Evolutionary conservation across 805 yeast species (phyloP), one percentile per base, ranked within the genome.

Genomic region (Candida awuae): DNA sequence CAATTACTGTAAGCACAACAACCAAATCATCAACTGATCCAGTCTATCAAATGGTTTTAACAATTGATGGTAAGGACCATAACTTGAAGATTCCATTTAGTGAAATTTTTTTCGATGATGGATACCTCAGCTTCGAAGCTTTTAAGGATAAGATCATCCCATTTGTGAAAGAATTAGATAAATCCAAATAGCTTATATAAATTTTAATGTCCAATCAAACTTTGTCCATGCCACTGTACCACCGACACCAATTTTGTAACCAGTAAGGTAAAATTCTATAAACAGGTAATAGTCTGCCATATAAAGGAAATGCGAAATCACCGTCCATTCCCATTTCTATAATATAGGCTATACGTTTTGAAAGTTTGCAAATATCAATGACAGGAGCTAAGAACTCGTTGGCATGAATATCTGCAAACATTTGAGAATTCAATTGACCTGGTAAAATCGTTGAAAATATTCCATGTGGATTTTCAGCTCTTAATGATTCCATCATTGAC

Each of bases 381-480:
- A 71, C 28, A 0, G 80, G 80, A 0, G 77, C 77, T 32, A 73
- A 50, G 42, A 72, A 71, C 22, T 44, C 54, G 7, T 65, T 57
- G 4, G 70, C 68, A 2, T 51, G 46, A 8, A 71, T 68, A 46
- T 72, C 76, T 2, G 49, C 46, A 46, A 74, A 74, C 78, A 74
- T 71, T 8, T 48, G 51, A 1, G 75, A 61, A 32, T 63, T 57
- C 22, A 74, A 50, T 50, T 74, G 80, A 2, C 80, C 80, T 0
- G 79, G 76, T 3, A 63, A 43, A 6, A 73, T 66, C 9, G 68
- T 50, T 13, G 69, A 56, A 21, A 65, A 44, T 4, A 64, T 48
- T 4, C 49, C 39, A 2, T 38, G 35, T 0, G 61, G 52, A 6
- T 64, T 38, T 43, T 74, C 80, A 31, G 61, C 61, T 4, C 62